Conservation (phyloP, 331 rosid genomes). For the Malus hybrid region DNA sequence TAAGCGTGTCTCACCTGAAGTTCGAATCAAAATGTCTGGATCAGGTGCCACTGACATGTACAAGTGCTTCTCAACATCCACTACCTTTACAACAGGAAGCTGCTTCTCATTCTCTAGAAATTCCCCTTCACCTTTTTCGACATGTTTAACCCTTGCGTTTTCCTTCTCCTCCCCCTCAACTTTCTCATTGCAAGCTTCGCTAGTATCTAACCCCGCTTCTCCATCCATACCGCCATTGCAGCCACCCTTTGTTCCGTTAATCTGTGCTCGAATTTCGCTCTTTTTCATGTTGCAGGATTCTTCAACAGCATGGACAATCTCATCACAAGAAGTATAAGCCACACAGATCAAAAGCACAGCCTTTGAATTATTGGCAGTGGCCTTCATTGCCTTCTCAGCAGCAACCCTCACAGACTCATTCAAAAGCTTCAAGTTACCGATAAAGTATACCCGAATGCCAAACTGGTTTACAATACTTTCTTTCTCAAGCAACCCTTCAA, state of each 20-base stretch:
- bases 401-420: slow-evolving; percentile 38
- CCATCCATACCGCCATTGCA: slow-evolving; percentile 1
- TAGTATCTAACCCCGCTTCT: background rate
- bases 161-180: slow-evolving; percentile 1
- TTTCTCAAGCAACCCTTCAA: slow-evolving; percentile 28
- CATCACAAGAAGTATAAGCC: slow-evolving; percentile 45
- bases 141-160: background rate
- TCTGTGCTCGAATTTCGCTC: slow-evolving; percentile 19
- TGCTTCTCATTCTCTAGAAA: slow-evolving; percentile 18
- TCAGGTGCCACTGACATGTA: slow-evolving; percentile 36
- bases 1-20: slow-evolving; percentile 45
- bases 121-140: background rate
- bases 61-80: slow-evolving; percentile 47
- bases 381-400: slow-evolving; percentile 44
- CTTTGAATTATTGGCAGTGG: slow-evolving; percentile 33
- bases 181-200: background rate
- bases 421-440: slow-evolving; percentile 40
- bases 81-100: slow-evolving; percentile 15
- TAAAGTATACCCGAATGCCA: slow-evolving; percentile 35
- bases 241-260: slow-evolving; percentile 7
- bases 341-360: slow-evolving; percentile 34
- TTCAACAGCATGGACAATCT: slow-evolving; percentile 39
- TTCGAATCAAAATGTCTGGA: slow-evolving; percentile 43
- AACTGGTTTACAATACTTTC: slow-evolving; percentile 22
- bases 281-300: slow-evolving; percentile 34